Conservation (phyloP, 1,284 basidiomycete species). For the Ustilago lituana region DNA sequence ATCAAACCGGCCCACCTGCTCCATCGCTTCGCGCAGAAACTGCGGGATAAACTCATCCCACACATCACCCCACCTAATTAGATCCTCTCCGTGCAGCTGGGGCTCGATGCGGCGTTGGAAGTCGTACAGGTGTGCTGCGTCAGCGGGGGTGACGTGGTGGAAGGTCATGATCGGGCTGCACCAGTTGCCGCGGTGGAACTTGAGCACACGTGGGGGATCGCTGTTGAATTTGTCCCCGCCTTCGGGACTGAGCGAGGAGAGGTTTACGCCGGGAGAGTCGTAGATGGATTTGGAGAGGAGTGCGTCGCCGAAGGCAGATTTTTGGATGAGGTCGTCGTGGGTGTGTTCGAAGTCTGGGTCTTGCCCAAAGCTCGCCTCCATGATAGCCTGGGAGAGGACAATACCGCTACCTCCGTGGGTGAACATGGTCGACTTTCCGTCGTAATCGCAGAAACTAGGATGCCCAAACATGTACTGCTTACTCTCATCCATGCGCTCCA, state of each 20-base stretch:
- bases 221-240: conserved; percentile 30
- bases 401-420: conserved; percentile 45
- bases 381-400: conserved; percentile 18
- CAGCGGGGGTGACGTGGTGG: conserved; percentile 44
- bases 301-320: conserved; percentile 43
- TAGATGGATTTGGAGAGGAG: conserved; percentile 43
- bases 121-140: conserved; percentile 28
- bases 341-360: conserved; percentile 30
- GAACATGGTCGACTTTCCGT: conserved; percentile 28
- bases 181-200: conserved; percentile 23
- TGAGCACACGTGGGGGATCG: conserved; percentile 25
- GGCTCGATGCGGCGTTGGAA: conserved; percentile 33
- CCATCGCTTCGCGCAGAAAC: conserved; percentile 13
- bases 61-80: conserved; percentile 21
- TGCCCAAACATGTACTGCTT: conserved; percentile 37
- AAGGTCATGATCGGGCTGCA: conserved; percentile 39
- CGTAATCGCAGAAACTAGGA: conserved; percentile 34
- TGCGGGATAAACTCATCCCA: conserved; percentile 40
- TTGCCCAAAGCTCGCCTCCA: conserved; percentile 29
- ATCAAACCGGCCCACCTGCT: not conserved
- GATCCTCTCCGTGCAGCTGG: not conserved
- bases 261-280: conserved; percentile 8
- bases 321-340: conserved; percentile 24
- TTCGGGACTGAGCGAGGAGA: conserved; percentile 16
- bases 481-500: conserved; percentile 4